Base-by-base conservation (phyloP, 192 early-diverging fungal genomes). In the Phlyctochytrium bullatum region DNA sequence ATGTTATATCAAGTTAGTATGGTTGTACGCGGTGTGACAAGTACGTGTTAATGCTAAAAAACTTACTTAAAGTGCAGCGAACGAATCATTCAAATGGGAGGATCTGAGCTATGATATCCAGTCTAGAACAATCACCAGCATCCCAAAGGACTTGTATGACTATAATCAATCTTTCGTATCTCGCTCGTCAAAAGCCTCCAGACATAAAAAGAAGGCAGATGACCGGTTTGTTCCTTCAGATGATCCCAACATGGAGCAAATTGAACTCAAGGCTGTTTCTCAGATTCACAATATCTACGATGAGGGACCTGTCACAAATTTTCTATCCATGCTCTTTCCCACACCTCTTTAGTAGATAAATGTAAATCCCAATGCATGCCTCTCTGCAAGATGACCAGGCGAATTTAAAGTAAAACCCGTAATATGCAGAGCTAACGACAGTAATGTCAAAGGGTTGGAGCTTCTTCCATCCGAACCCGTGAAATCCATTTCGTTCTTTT, bases 51-150 rank as follows among this genome's bases (percentile, higher is more conserved):
- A n/a, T n/a, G n/a, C 30, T 28, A 17, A 2, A 29, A 2, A 32
- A 51, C 20, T 29, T 17, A 29, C 2, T 10, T 75, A 69, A 2
- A 68, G 23, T 77, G 17, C 52, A 82, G 79, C 81, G 25, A 83
- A 83, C 52, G 81, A 83, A 58, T 24, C 65, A 4, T 78, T 80
- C 65, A 83, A 83, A 58, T 83, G 81, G 81, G 79, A 78, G 20
- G 81, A 83, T 59, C 20, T 83, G 24, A 63, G 47, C 6, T 68
- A 72, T 58, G 74, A 71, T 31, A 70, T 82, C 16, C 34, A 68
- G 47, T 36, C 68, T 31, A 67, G 68, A 3, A 36, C 60, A 23
- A 40, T 81, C 36, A 67, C 61, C 14, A 40, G 73, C 2, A 72
- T 75, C 16, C 52, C 51, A 24, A 35, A 23, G 27, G 47, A 40